Evolutionary conservation across 2,329 filamentous ascomycete genomes (phyloP), one percentile per base, ranked within the genome.

Genomic region (Aquanectria penicillioides): DNA sequence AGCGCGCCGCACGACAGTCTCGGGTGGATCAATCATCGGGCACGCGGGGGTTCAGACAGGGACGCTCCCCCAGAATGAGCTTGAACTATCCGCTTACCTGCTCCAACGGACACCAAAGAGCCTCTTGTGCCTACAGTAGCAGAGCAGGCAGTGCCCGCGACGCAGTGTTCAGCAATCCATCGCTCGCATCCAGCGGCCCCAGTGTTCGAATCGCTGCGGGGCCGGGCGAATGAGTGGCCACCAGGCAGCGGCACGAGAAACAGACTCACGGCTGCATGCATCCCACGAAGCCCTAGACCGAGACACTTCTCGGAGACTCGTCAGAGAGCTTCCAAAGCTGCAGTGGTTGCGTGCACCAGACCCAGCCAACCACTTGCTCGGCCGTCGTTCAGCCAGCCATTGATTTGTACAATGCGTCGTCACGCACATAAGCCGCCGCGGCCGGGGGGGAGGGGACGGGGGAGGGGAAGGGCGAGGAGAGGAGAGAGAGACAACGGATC

Each of bases 251-350:
- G 17, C 4, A 29, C 36, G 43, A 48, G 36, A 40, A 46, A 46
- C 31, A 36, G 37, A n/a, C 31, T 47, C 48, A 23, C 48, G 37
- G 55, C 37, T 36, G 40, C 55, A 44, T 48, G 55, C 55, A 53
- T 43, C 29, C 20, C 6, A 17, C 31, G 17, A 29, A 8, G 5
- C 4, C 6, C 12, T 11, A 22, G 22, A 22, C 13, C 37, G 20
- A 43, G 33, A 52, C 48, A 48, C 34, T 17, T 20, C 41, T n/a
- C n/a, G n/a, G n/a, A n/a, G n/a, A n/a, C n/a, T n/a, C n/a, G n/a
- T n/a, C n/a, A n/a, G n/a, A n/a, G n/a, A n/a, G n/a, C n/a, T n/a
- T n/a, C n/a, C n/a, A n/a, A n/a, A n/a, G n/a, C n/a, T n/a, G n/a
- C n/a, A n/a, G n/a, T n/a, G n/a, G n/a, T n/a, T n/a, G n/a, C n/a